Percentiles rank a stretch among this genome's conserved stretches.
phyloP scores from a whole-genome alignment of 2,329 filamentous ascomycete species.

The Cadophora gregata region DNA sequence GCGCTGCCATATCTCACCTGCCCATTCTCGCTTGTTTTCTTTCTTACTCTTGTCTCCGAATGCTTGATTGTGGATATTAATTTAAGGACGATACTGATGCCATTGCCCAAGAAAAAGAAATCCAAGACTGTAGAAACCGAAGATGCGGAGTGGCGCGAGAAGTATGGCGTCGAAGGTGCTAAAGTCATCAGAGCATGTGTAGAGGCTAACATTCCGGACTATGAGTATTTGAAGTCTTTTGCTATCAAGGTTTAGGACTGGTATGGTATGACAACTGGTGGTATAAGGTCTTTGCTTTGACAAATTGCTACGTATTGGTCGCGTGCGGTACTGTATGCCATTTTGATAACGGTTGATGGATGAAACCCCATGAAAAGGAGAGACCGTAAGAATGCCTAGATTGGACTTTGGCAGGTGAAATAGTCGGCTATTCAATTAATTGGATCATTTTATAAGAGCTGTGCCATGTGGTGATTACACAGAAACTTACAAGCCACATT shows the following conservation, averaged over 20 bases:
- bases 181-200: constrained; percentile 74
- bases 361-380: too few species aligned
- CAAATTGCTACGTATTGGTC: too few species aligned
- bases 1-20: background rate
- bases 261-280: background rate
- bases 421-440: too few species aligned
- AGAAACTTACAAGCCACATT: too few species aligned
- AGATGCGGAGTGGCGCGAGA: constrained; percentile 73
- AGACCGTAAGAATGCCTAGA: too few species aligned
- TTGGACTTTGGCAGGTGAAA: too few species aligned
- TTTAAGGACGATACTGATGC: constrained; percentile 26
- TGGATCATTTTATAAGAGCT: too few species aligned
- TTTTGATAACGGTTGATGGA: too few species aligned
- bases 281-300: too few species aligned
- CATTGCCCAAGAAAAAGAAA: constrained; percentile 56
- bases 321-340: constrained; percentile 5
- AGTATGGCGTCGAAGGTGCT: constrained; percentile 75
- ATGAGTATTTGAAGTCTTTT: constrained; percentile 84
- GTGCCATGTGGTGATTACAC: too few species aligned
- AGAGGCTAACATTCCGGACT: constrained; percentile 73
- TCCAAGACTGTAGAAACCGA: constrained; percentile 69
- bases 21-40: background rate
- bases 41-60: background rate
- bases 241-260: constrained; percentile 61
- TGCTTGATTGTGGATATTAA: background rate